Evolutionary conservation across 2,329 filamentous ascomycete species (phyloP), one percentile per base, ranked within the genome.

Genomic region (Phyllosticta paracitricarpa): DNA sequence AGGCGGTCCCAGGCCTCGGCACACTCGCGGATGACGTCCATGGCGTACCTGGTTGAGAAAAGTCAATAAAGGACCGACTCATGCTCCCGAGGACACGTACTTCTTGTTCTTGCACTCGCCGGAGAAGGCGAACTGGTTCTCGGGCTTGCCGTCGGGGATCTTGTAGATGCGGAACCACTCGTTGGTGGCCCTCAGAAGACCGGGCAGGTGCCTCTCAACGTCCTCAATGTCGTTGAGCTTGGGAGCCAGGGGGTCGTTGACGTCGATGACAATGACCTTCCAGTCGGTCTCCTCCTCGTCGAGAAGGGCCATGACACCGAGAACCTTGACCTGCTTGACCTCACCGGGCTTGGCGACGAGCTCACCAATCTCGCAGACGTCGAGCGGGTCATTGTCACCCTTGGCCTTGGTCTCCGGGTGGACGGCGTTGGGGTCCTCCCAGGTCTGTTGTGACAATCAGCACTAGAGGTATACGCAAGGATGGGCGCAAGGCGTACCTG

Each of bases 151-250:
- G 76, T 99, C 94, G 75, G 94, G 94, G 80, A 99, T 99, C 85
- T 99, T 99, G 89, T 99, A 99, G 86, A 99, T 99, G 78, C 94
- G 91, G 91, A 99, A 99, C 94, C 94, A 99, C 84, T 99, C 94
- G 76, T 99, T 99, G 75, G 93, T 97, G 75, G 94, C 94, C 69
- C 94, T 89, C 76, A 99, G 85, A 63, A 99, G 90, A 71, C 94
- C 94, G 64, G 94, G 94, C 63, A 99, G 87, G 82, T 97, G 94
- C 75, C 93, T 88, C 85, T 99, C 94, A 69, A 99, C 94, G 75
- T 99, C 94, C 85, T 97, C 94, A 66, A 97, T 88, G 77, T 97
- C 93, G 81, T 99, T 93, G 75, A 99, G 89, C 86, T 96, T 96
- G 73, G 89, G 79, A 62, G 94, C 94, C 66, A 99, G 84, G 68